These are phyloP conservation scores for Boletus austroedulis DNA, from an alignment of 1,284 basidiomycete species.

Conservation along the genomic window DNA sequence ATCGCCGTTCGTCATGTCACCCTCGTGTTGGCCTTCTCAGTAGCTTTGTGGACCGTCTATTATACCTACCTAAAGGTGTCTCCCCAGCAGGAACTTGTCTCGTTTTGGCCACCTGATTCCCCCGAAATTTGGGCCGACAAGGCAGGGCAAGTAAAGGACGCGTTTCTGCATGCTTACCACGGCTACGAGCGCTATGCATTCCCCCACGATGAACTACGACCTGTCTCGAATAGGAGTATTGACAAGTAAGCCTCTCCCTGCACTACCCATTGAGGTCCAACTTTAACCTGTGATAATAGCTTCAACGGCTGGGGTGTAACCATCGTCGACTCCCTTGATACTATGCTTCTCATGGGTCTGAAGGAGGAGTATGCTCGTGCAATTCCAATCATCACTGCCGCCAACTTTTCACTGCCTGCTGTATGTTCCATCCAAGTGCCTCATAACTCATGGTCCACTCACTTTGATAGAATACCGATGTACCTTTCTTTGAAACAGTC, in stretches of 20 bases:
- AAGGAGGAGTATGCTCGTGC: slow-evolving; percentile 76
- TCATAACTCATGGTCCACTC: background rate
- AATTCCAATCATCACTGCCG: slow-evolving; percentile 62
- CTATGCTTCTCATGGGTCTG: slow-evolving; percentile 84
- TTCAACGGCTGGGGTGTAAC: slow-evolving; percentile 89
- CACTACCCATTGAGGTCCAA: background rate
- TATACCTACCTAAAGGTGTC: slow-evolving; percentile 1
- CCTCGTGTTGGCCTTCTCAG: slow-evolving; percentile 25
- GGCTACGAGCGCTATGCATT: slow-evolving; percentile 58
- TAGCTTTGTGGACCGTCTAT: slow-evolving; percentile 20
- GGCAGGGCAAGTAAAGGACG: slow-evolving; percentile 54
- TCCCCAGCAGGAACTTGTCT: slow-evolving; percentile 15
- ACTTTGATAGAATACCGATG: slow-evolving; percentile 34
- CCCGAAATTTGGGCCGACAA: slow-evolving; percentile 49
- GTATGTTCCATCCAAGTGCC: slow-evolving; percentile 20
- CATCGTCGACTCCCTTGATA: slow-evolving; percentile 81
- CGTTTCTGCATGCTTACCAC: slow-evolving; percentile 62
- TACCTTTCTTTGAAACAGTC: slow-evolving; percentile 80
- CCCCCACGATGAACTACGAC: slow-evolving; percentile 60
- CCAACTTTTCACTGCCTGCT: slow-evolving; percentile 55
- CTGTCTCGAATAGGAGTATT: slow-evolving; percentile 44
- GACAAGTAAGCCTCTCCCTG: slow-evolving; percentile 48
- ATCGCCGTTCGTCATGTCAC: slow-evolving; percentile 32
- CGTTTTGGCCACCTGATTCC: slow-evolving; percentile 25
- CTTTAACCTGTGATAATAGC: slow-evolving; percentile 35